Evolutionary conservation across 192 early-diverging fungal species (phyloP).

Genomic region (Coemansia sp.): DNA sequence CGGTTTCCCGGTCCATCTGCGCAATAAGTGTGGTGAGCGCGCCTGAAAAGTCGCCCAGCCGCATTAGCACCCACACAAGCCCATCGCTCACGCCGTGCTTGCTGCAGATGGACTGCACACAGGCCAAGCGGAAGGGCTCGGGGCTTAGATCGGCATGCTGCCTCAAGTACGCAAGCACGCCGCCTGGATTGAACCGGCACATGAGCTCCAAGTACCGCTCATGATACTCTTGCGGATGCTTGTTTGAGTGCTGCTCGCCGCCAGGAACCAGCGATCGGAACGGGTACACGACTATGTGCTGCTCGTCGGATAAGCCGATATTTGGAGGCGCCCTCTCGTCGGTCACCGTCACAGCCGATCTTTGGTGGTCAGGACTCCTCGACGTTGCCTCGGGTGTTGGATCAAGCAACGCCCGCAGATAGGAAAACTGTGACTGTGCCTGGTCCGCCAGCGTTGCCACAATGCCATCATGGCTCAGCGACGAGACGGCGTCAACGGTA

Average conservation of each 20-base stretch:
- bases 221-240: constrained; percentile 33
- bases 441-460: constrained; percentile 12
- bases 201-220: constrained; percentile 49
- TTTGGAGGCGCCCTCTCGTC: constrained; percentile 44
- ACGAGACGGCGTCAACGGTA: constrained; percentile 12
- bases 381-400: constrained; percentile 17
- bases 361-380: constrained; percentile 5
- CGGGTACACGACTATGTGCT: constrained; percentile 47
- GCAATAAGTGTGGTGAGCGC: constrained; percentile 35
- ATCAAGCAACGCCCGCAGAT: constrained; percentile 42
- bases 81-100: constrained; percentile 31
- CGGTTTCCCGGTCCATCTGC: constrained; percentile 30
- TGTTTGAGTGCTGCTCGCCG: constrained; percentile 11
- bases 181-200: constrained; percentile 34
- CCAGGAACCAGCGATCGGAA: constrained; percentile 35
- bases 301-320: constrained; percentile 43
- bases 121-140: constrained; percentile 35
- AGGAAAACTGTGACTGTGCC: constrained; percentile 34
- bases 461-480: constrained; percentile 19
- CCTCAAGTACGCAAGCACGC: constrained; percentile 33
- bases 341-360: background rate
- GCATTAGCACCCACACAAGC: constrained; percentile 44
- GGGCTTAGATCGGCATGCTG: constrained; percentile 32
- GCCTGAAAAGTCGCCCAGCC: constrained; percentile 47
- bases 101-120: constrained; percentile 32